Base-by-base conservation (phyloP, 345 rosid genomes). In the Brassica carinata region DNA sequence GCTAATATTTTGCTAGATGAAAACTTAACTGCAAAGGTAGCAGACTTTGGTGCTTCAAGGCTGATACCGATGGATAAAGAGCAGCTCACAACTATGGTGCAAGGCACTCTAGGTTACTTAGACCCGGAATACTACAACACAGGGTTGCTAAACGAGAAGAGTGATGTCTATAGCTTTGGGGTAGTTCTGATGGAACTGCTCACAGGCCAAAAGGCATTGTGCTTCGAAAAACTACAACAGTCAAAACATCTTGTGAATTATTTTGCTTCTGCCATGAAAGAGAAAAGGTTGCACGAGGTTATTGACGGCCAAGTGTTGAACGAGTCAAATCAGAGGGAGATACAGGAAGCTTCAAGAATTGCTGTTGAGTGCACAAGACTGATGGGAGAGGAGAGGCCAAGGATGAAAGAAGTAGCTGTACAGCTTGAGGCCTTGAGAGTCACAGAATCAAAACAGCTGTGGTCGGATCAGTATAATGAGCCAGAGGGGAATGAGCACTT, bases 121-220 rank as follows among this genome's bases (percentile, higher is more conserved):
- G 89, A 87, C 19, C 87, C 85, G 0, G 85, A 87, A 67, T 85
- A 85, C 74, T 77, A 81, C 27, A 83, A 75, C 69, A 64, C 69
- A n/a, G 69, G 69, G 43, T 3, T 64, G 7, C 13, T n/a, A 7
- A 64, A 64, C 13, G 87, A 84, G 3, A 87, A 87, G 73, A 87
- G 88, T 7, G 90, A 87, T 72, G 88, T 85, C 0, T 87, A 87
- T 10, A 85, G 88, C 64, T 87, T 87, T 8, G 88, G 88, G 7
- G 86, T 85, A 4, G 80, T 87, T 1, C 83, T 87, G 5, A 72
- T 67, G 7, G 90, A 87, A 53, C 65, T 87, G 0, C 62, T 85
- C 8, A 69, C 85, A 0, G 63, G 85, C 1, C 57, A 64, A 72
- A 85, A 83, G 14, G 82, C 81, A 8, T 11, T 85, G 38, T 72